Evolutionary conservation across 495 filamentous ascomycete genomes (phyloP).

Genomic region (Corynascus novoguineensis): DNA sequence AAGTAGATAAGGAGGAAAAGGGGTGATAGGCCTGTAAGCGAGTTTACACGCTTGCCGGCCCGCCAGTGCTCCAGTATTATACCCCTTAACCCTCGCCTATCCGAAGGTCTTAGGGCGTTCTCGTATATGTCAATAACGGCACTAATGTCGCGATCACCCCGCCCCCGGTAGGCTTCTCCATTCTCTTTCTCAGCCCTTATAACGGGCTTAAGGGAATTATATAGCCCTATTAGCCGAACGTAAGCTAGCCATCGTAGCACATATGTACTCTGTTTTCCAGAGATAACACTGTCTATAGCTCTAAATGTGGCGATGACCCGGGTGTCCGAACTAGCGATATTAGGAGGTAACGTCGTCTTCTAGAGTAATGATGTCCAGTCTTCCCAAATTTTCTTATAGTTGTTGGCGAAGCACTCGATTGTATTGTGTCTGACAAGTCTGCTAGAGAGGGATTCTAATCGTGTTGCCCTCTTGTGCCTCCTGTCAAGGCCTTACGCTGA

Average conservation of each 20-base stretch:
- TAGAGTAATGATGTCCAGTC: conserved; percentile 15
- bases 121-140: conserved; percentile 14
- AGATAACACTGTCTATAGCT: conserved; percentile 15
- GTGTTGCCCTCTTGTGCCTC: conserved; percentile 9
- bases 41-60: conserved; percentile 2
- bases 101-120: conserved; percentile 11
- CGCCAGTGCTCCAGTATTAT: conserved; percentile 4
- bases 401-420: conserved; percentile 12
- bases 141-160: conserved; percentile 11
- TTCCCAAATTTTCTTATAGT: conserved; percentile 12
- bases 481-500: conserved; percentile 6
- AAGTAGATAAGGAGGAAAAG: conserved; percentile 10
- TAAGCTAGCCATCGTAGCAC: conserved; percentile 16
- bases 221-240: conserved; percentile 13
- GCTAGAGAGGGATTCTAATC: conserved; percentile 9
- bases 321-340: conserved; percentile 15
- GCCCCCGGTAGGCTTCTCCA: conserved; percentile 6
- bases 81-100: conserved; percentile 12
- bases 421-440: conserved; percentile 10
- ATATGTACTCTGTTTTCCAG: conserved; percentile 6
- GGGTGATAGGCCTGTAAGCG: conserved; percentile 10
- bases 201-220: conserved; percentile 11
- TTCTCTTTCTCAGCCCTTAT: conserved; percentile 10
- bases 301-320: conserved; percentile 12
- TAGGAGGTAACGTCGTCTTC: conserved; percentile 12